Base-by-base conservation (phyloP, 2,329 filamentous ascomycete species). In the Verticillium longisporum region DNA sequence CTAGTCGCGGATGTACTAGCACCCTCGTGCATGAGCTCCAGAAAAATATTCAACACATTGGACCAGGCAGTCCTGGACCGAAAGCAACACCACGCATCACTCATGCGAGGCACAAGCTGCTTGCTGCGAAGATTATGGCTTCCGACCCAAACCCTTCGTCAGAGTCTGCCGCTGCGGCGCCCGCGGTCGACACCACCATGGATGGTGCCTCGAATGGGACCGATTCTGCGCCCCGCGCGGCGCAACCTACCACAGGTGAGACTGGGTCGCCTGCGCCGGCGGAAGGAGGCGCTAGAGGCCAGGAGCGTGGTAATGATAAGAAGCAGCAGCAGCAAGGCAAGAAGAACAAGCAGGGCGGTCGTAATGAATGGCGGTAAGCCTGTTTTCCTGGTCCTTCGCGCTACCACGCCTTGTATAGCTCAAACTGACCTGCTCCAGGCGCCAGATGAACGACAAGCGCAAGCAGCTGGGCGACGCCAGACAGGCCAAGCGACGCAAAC, bases 401-500 rank as follows among this genome's bases (percentile, higher is more conserved):
- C 67, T 66, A n/a, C n/a, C 61, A 71, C 70, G 66, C 65, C 63
- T 10, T 26, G 26, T 26, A 26, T 31, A 36, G 14, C 55, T 68
- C 74, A 74, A 70, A 77, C 71, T 61, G 72, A 73, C 4, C 26
- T 11, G 62, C 63, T 36, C 38, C 68, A 77, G 74, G 57, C 73
- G 75, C 36, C 64, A 73, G 61, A 70, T 72, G 56, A 68, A 67
- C 60, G 75, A 77, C 64, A 76, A 76, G 69, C 74, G 73, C 65
- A 71, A 74, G 66, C 71, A 72, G 64, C 72, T 73, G 58, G 72
- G 74, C 62, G 74, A 77, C 59, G 77, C 72, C 61, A 74, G 73
- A 62, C 74, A 77, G 65, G 75, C 69, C 60, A 78, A 78, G 69
- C 76, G 76, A 57, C 72, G 75, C 61, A 78, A 77, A 70, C 66